Evolutionary conservation across 2,329 filamentous ascomycete species (phyloP).

Genomic region (Cadophora gregata): DNA sequence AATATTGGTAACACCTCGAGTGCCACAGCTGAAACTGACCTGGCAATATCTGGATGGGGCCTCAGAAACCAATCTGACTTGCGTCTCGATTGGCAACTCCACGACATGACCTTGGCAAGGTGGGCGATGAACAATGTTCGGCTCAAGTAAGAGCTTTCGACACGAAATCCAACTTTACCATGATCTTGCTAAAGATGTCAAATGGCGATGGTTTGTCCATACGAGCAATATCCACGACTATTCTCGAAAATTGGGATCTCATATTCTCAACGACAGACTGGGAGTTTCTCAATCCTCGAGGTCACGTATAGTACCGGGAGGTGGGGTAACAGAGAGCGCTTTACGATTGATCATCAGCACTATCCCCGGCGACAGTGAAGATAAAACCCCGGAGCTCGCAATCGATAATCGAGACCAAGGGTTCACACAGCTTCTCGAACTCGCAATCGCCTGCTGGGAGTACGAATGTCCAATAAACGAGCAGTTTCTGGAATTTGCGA

Average conservation of each 20-base stretch:
- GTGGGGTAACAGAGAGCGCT: slow-evolving; percentile 18
- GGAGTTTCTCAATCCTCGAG: slow-evolving; percentile 4
- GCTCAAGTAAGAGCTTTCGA: slow-evolving; percentile 14
- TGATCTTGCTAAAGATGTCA: slow-evolving; percentile 1
- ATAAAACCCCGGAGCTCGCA: slow-evolving; percentile 3
- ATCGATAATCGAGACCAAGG: slow-evolving; percentile 7
- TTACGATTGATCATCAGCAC: slow-evolving; percentile 17
- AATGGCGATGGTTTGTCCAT: slow-evolving; percentile 10
- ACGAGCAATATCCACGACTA: slow-evolving; percentile 11
- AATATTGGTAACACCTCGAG: slow-evolving; percentile 1
- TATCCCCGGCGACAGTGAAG: slow-evolving; percentile 11
- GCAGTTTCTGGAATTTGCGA: slow-evolving; percentile 6
- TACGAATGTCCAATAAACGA: slow-evolving; percentile 15
- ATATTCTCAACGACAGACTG: slow-evolving; percentile 14
- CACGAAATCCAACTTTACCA: slow-evolving; percentile 7
- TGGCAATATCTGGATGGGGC: not conserved
- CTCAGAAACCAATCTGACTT: not conserved
- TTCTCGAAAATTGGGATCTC: slow-evolving; percentile 2
- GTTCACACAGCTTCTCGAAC: slow-evolving; percentile 15
- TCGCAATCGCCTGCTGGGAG: slow-evolving; percentile 18
- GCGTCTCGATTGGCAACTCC: not conserved
- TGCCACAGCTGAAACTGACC: not conserved
- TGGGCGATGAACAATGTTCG: slow-evolving; percentile 4
- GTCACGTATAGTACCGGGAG: not conserved
- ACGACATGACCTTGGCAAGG: slow-evolving; percentile 4